Percentiles rank a stretch among this genome's conserved stretches.
These are phyloP conservation scores for Penicillium coffeae DNA, from an alignment of 495 filamentous ascomycete genomes.

Conservation along the genomic window DNA sequence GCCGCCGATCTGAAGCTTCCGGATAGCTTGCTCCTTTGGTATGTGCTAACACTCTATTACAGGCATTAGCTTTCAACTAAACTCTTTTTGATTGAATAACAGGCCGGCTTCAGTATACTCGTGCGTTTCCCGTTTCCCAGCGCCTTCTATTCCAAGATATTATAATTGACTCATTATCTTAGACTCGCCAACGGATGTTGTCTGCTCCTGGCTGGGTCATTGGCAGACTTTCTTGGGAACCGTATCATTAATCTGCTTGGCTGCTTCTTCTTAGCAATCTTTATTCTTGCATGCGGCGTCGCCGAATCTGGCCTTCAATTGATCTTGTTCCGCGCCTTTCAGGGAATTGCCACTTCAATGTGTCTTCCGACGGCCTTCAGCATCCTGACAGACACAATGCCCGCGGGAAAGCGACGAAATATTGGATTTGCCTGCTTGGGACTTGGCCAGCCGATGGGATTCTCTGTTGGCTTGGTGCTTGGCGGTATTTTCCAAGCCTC, in stretches of 20 bases:
- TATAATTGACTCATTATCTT: background rate
- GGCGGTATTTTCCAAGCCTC: conserved; percentile 44
- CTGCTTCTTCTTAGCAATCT: conserved; percentile 37
- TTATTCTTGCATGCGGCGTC: conserved; percentile 46
- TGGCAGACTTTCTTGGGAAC: conserved; percentile 50
- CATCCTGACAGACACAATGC: conserved; percentile 43
- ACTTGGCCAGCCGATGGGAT: conserved; percentile 46
- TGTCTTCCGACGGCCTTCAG: conserved; percentile 49
- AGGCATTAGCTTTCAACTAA: no score
- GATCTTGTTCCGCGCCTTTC: conserved; percentile 48
- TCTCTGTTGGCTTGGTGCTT: conserved; percentile 39
- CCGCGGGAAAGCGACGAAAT: conserved; percentile 43
- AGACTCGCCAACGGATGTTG: conserved; percentile 43
- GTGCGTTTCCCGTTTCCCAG: conserved; percentile 7
- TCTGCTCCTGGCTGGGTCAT: conserved; percentile 47
- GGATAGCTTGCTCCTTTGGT: conserved; percentile 21
- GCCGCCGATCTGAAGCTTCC: conserved; percentile 16
- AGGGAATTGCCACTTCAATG: conserved; percentile 47
- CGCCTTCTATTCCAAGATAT: background rate
- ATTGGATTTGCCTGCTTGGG: conserved; percentile 50
- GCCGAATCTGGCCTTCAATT: conserved; percentile 42
- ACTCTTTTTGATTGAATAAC: no score
- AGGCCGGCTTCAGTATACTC: conserved; percentile 24
- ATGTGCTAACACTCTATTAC: background rate
- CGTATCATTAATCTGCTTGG: conserved; percentile 43